phyloP scores from a whole-genome alignment of 306 rosid genomes.

The Rubus parviflorus region DNA sequence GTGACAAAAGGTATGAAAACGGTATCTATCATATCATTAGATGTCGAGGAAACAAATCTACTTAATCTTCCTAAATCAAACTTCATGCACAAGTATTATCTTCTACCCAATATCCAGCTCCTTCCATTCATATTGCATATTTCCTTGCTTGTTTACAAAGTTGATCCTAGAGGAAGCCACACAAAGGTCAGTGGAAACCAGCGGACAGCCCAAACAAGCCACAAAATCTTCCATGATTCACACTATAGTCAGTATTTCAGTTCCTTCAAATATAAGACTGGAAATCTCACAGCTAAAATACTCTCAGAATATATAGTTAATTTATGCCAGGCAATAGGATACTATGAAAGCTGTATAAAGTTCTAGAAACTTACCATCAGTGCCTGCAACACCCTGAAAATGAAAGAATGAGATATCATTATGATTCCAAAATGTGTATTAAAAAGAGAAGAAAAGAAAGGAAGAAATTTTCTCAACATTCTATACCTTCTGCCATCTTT shows the following conservation, averaged over 20 bases:
- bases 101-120: background rate
- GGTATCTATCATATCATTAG: background rate
- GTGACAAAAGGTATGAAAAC: background rate
- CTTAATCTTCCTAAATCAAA: background rate
- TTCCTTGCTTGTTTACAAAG: background rate
- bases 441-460: background rate
- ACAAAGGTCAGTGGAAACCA: background rate
- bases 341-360: background rate
- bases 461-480: constrained; percentile 13
- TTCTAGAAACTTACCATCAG: constrained; percentile 67
- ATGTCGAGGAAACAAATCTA: background rate
- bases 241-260: constrained; percentile 9
- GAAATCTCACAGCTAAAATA: background rate
- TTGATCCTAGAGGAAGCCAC: background rate
- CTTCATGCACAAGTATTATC: background rate
- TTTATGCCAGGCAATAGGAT: background rate
- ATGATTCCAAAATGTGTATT: constrained; percentile 12
- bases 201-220: background rate
- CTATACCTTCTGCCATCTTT: constrained; percentile 98
- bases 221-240: background rate
- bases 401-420: constrained; percentile 16
- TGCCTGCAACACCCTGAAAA: constrained; percentile 90
- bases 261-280: background rate
- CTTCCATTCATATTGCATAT: background rate
- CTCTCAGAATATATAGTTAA: background rate